A percentile compares a stretch with the other conserved stretches of the same genome.
Evolutionary conservation across 73 alveolate species (phyloP).

Genomic region (Tetrahymena malaccensis): DNA sequence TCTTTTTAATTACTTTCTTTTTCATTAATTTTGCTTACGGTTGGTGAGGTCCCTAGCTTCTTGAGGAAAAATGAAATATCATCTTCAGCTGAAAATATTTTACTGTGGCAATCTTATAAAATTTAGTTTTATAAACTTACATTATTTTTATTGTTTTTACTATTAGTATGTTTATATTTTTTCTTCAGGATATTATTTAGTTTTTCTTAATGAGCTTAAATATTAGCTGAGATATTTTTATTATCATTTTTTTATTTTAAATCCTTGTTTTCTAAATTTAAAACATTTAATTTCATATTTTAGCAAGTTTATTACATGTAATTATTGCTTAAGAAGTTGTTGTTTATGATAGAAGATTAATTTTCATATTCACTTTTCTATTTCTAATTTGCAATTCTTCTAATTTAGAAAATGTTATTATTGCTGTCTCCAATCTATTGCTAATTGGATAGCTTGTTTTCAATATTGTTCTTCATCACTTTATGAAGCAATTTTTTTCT

Average conservation of each 20-base stretch:
- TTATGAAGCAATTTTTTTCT: background rate
- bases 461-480: background rate
- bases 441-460: background rate
- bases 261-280: background rate
- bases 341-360: background rate
- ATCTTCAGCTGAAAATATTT: background rate
- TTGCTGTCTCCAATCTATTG: background rate
- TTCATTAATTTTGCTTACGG: background rate
- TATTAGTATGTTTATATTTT: background rate
- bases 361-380: background rate
- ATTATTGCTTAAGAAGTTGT: background rate
- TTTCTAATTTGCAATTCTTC: background rate
- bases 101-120: background rate
- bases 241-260: background rate
- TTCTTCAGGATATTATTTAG: background rate
- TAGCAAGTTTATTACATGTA: too few relatives aligned
- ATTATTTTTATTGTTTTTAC: background rate
- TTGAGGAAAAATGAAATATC: background rate
- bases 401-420: background rate
- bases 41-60: background rate
- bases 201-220: background rate
- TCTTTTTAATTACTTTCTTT: background rate
- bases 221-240: background rate
- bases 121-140: background rate
- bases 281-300: background rate